Conservation (phyloP, 2,329 filamentous ascomycete genomes). For the Ceratocystis diversiconidia region DNA sequence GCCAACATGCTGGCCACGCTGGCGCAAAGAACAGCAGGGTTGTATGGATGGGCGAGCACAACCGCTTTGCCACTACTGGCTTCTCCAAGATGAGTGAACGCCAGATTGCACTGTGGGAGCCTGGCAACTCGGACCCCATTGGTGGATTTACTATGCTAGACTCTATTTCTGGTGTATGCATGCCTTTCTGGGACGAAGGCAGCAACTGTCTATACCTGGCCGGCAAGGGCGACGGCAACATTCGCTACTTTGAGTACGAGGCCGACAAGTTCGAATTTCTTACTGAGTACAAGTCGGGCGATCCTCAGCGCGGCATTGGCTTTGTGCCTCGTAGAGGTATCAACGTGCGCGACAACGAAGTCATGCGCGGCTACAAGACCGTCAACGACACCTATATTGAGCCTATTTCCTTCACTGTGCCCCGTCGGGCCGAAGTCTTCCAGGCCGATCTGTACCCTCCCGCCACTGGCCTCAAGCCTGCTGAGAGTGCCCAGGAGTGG, state of each 20-base stretch:
- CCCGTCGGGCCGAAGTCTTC: constrained; percentile 83
- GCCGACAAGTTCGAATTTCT: constrained; percentile 98
- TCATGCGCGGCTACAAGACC: constrained; percentile 93
- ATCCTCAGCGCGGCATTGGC: constrained; percentile 86
- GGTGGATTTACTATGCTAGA: constrained; percentile 83
- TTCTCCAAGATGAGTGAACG: constrained; percentile 98
- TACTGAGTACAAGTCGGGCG: constrained; percentile 91
- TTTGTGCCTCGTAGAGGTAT: constrained; percentile 92
- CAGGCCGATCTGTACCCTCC: constrained; percentile 96
- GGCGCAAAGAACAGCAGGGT: constrained; percentile 96
- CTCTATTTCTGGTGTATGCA: constrained; percentile 93
- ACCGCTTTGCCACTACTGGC: constrained; percentile 87
- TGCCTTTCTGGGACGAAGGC: constrained; percentile 99
- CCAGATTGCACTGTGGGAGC: constrained; percentile 90
- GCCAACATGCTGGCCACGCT: constrained; percentile 71
- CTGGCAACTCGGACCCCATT: constrained; percentile 70
- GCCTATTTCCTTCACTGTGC: constrained; percentile 94
- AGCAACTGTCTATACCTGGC: constrained; percentile 92
- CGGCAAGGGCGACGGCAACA: constrained; percentile 97
- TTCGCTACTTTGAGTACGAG: constrained; percentile 95
- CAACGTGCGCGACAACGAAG: constrained; percentile 91
- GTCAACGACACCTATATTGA: constrained; percentile 91
- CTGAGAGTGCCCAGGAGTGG: constrained; percentile 71
- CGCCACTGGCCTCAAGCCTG: constrained; percentile 63
- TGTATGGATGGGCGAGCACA: constrained; percentile 95